Evolutionary conservation across 176 grass and related monocot genomes (phyloP).

Genomic region (bread wheat (Triticum aestivum)): IWGSC_CS_RefSeq_v2.1 NC_057806.1:675299189-675299688

Average conservation of each 20-base stretch:
- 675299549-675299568: not conserved
- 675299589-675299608: not conserved
- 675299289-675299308: not conserved
- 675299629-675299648: slow-evolving; percentile 71
- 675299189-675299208: slow-evolving; percentile 80
- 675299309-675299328: not conserved
- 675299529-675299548: not conserved
- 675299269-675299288: slow-evolving; percentile 25
- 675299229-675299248: slow-evolving; percentile 85
- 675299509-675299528: not conserved
- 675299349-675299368: slow-evolving; percentile 1
- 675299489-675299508: not conserved
- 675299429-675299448: not conserved
- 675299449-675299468: not conserved
- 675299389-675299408: not conserved
- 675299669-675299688: slow-evolving; percentile 23
- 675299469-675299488: not conserved
- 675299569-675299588: not conserved
- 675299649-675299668: slow-evolving; percentile 73
- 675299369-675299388: not conserved
- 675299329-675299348: slow-evolving; percentile 16
- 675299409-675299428: not conserved
- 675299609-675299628: slow-evolving; percentile 85
- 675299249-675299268: slow-evolving; percentile 54
- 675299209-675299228: slow-evolving; percentile 58